Evolutionary conservation across 208 protist species (phyloP).

Genomic region (Crithidia sp.): DNA sequence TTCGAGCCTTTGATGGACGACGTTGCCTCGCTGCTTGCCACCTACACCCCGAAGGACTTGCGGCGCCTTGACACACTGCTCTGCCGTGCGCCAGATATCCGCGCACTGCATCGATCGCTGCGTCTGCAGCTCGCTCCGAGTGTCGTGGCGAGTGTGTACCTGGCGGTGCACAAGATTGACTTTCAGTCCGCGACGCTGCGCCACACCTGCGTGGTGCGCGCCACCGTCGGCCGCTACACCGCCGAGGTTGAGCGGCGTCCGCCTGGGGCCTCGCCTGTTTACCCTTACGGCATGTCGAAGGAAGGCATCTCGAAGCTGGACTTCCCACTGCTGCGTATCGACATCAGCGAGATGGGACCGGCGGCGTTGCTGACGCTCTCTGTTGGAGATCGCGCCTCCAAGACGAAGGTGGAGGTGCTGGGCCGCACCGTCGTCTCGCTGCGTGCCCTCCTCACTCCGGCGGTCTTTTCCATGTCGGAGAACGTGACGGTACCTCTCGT

Average conservation of each 20-base stretch:
- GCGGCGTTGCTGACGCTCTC: slow-evolving; percentile 39
- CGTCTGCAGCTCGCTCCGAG: slow-evolving; percentile 68
- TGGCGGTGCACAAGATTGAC: slow-evolving; percentile 51
- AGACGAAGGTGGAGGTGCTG: slow-evolving; percentile 38
- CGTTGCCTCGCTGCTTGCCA: slow-evolving; percentile 59
- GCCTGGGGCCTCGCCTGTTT: slow-evolving; percentile 22
- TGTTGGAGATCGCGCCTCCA: slow-evolving; percentile 38
- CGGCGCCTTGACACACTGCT: slow-evolving; percentile 54
- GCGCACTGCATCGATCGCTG: slow-evolving; percentile 48
- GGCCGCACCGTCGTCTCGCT: slow-evolving; percentile 63
- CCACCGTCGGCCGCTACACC: slow-evolving; percentile 38
- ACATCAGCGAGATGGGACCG: slow-evolving; percentile 41
- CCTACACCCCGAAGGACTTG: slow-evolving; percentile 75
- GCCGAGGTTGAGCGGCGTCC: slow-evolving; percentile 35
- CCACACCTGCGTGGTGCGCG: slow-evolving; percentile 34
- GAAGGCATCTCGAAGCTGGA: slow-evolving; percentile 32
- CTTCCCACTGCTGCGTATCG: slow-evolving; percentile 58
- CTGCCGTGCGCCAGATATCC: slow-evolving; percentile 45
- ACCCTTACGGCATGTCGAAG: slow-evolving; percentile 44
- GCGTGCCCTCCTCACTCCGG: slow-evolving; percentile 72
- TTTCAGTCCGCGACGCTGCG: slow-evolving; percentile 30
- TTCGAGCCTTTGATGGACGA: slow-evolving; percentile 74
- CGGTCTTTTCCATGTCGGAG: slow-evolving; percentile 73
- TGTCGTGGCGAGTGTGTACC: slow-evolving; percentile 72
- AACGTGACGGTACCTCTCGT: slow-evolving; percentile 75